Percentiles rank a stretch among this genome's conserved stretches.
Evolutionary conservation across 805 yeast genomes (phyloP).

Genomic region (Pichia nakasei): DNA sequence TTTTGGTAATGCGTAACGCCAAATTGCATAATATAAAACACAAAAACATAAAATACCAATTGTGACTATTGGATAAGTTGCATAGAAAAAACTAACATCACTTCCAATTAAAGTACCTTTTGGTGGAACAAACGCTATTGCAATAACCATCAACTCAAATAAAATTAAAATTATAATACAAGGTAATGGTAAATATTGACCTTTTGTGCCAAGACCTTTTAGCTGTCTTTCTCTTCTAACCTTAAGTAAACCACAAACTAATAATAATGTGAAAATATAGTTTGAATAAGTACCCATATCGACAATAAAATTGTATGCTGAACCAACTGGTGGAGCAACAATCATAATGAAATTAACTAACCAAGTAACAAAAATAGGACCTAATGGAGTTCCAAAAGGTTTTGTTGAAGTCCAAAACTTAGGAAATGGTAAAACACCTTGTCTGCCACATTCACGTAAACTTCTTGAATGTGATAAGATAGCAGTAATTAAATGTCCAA

Average conservation of each 20-base stretch:
- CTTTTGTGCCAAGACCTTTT: conserved; percentile 27
- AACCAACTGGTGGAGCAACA: conserved; percentile 79
- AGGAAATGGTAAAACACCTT: conserved; percentile 71
- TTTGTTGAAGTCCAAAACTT: conserved; percentile 58
- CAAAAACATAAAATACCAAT: conserved; percentile 29
- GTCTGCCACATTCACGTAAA: conserved; percentile 73
- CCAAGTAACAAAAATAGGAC: conserved; percentile 72
- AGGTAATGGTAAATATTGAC: conserved; percentile 29
- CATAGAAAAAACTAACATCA: conserved; percentile 36
- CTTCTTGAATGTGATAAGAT: conserved; percentile 77
- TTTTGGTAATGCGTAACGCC: conserved; percentile 30
- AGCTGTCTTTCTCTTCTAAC: conserved; percentile 29
- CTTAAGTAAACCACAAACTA: conserved; percentile 52
- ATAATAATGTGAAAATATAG: conserved; percentile 61
- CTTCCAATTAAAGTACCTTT: conserved; percentile 31
- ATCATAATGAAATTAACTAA: conserved; percentile 64
- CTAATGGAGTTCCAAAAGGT: conserved; percentile 67
- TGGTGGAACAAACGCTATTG: conserved; percentile 37
- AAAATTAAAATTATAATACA: conserved; percentile 26
- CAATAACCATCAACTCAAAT: conserved; percentile 31
- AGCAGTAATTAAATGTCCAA: conserved; percentile 76
- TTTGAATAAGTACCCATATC: conserved; percentile 77
- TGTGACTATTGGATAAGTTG: conserved; percentile 33
- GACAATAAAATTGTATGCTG: conserved; percentile 73
- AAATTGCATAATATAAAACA: conserved; percentile 28